Percentiles rank a stretch among this genome's conserved stretches.
phyloP scores from a whole-genome alignment of 306 rosid genomes.

The Luffa acutangula region DNA sequence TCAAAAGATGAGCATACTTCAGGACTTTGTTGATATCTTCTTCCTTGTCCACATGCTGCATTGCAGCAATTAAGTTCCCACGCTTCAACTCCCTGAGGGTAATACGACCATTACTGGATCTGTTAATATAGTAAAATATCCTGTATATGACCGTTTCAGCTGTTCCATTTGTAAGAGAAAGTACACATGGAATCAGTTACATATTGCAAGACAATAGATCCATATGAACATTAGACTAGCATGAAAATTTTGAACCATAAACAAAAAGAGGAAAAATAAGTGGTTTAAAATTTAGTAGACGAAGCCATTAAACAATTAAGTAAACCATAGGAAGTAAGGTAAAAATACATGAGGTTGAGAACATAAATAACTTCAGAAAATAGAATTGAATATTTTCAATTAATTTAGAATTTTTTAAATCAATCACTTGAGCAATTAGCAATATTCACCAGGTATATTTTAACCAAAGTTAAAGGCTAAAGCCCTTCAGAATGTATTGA shows the following conservation, averaged over 20 bases:
- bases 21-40: conserved; percentile 96
- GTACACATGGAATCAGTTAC: conserved; percentile 1
- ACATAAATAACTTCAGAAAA: background rate
- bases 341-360: background rate
- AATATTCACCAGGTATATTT: background rate
- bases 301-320: background rate
- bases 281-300: background rate
- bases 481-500: background rate
- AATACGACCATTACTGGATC: conserved; percentile 74
- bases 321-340: background rate
- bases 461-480: background rate
- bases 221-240: background rate
- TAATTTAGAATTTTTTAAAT: background rate
- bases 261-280: background rate
- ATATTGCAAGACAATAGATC: background rate
- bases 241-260: background rate
- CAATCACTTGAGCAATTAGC: background rate
- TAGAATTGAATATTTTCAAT: background rate
- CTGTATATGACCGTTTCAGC: conserved; percentile 98
- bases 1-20: conserved; percentile 39
- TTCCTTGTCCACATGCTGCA: conserved; percentile 98
- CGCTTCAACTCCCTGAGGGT: conserved; percentile 92
- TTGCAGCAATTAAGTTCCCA: conserved; percentile 89
- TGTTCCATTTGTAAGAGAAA: conserved; percentile 38
- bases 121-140: conserved; percentile 91